phyloP scores from a whole-genome alignment of 2,329 filamentous ascomycete species.

The Emergomyces orientalis region DNA sequence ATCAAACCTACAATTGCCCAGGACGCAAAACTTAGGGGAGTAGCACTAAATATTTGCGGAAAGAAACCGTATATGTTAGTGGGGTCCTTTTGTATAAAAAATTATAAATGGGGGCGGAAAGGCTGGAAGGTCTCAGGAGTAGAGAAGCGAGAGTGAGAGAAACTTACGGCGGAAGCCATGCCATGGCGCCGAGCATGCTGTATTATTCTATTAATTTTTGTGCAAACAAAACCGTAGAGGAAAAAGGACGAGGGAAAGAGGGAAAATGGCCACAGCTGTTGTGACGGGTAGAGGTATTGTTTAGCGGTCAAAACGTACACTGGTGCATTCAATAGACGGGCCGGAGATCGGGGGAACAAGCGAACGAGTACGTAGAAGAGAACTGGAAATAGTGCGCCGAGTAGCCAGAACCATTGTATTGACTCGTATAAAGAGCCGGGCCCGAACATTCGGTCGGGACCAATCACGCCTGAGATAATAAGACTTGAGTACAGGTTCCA shows the following conservation, averaged over 20 bases:
- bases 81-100: conserved; percentile 41
- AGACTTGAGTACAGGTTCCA: background rate
- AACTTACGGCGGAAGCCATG: conserved; percentile 43
- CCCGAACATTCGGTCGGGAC: conserved; percentile 57
- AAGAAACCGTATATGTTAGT: conserved; percentile 34
- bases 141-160: conserved; percentile 17
- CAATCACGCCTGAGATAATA: conserved; percentile 53
- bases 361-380: conserved; percentile 49
- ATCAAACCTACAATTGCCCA: conserved; percentile 49
- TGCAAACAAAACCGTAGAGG: background rate
- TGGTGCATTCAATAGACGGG: conserved; percentile 56
- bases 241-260: background rate
- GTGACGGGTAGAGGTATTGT: background rate
- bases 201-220: background rate
- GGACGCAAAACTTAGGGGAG: conserved; percentile 56
- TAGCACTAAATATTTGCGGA: conserved; percentile 34
- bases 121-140: no score
- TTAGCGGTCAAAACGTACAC: conserved; percentile 16
- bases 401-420: conserved; percentile 58
- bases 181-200: conserved; percentile 23
- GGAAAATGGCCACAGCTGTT: conserved; percentile 1
- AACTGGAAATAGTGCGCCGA: conserved; percentile 50
- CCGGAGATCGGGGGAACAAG: conserved; percentile 49
- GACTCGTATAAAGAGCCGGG: conserved; percentile 50
- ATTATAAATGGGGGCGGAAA: conserved; percentile 40